Percentiles rank a stretch among this genome's conserved stretches.
Conservation (phyloP, 768 basidiomycete genomes). For the Leccinum arenicola region DNA sequence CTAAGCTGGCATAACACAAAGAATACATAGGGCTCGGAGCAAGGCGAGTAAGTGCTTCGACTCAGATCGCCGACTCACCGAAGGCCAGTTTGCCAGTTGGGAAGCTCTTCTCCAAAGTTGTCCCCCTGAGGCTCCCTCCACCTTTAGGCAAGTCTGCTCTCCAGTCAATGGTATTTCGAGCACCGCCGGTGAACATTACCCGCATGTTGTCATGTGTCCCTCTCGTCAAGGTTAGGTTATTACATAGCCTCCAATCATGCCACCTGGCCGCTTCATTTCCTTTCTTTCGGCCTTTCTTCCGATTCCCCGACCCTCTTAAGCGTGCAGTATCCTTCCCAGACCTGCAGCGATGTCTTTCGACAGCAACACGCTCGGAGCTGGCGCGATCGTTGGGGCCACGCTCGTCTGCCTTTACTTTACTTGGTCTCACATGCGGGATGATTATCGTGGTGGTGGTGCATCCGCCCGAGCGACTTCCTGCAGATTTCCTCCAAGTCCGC, state of each 20-base stretch:
- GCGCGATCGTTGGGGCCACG: not conserved
- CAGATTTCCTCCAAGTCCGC: slow-evolving; percentile 10
- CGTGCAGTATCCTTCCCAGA: not conserved
- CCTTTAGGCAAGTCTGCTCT: no score
- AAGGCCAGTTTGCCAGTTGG: no score
- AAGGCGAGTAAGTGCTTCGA: no score
- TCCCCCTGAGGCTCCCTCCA: no score
- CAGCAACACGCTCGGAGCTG: not conserved
- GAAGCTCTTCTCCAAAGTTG: no score
- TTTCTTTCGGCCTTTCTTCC: slow-evolving; percentile 2
- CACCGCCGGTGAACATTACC: no score
- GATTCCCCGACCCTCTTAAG: slow-evolving; percentile 11
- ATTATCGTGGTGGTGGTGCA: not conserved
- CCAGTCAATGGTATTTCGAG: no score
- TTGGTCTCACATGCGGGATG: not conserved
- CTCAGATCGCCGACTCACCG: no score
- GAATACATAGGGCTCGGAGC: no score
- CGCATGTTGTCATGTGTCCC: no score
- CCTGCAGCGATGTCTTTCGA: not conserved
- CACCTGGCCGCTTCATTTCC: not conserved
- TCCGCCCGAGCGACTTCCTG: not conserved
- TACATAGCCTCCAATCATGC: not conserved
- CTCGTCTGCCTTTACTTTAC: slow-evolving; percentile 1
- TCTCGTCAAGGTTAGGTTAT: not conserved
- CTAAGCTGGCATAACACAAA: no score